These are phyloP conservation scores for Neurospora sp. DNA, from an alignment of 2,329 filamentous ascomycete genomes.

Conservation along the genomic window DNA sequence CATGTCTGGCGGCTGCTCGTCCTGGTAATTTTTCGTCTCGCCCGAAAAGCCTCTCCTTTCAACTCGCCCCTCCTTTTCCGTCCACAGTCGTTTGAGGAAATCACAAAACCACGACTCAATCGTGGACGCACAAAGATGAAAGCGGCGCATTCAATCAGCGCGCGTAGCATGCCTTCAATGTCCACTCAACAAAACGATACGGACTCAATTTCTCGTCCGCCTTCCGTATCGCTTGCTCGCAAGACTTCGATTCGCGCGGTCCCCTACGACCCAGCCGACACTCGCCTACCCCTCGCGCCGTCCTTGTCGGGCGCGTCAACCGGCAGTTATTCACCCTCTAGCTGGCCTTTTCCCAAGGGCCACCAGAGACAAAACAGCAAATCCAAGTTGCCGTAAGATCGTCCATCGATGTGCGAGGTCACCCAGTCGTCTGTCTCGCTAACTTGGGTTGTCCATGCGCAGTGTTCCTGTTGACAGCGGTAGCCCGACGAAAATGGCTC, in stretches of 20 bases:
- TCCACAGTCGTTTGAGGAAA: background rate
- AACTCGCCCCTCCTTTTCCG: background rate
- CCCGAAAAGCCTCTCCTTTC: background rate
- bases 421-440: background rate
- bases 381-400: background rate
- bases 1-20: background rate
- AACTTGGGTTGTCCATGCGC: background rate
- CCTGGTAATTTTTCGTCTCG: background rate
- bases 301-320: background rate
- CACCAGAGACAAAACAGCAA: background rate
- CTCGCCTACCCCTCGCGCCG: background rate
- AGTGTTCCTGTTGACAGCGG: background rate
- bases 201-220: slow-evolving; percentile 4
- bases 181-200: slow-evolving; percentile 1
- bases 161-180: background rate
- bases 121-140: background rate
- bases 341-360: slow-evolving; percentile 9
- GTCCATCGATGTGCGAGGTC: background rate
- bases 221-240: slow-evolving; percentile 4
- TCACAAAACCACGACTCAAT: background rate
- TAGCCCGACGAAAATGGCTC: background rate
- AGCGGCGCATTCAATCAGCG: background rate
- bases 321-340: slow-evolving; percentile 7
- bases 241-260: slow-evolving; percentile 10
- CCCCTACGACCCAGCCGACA: slow-evolving; percentile 3